A percentile compares a stretch with the other conserved stretches of the same genome.
Conservation (phyloP, 78 protist species). For the Dictyostelium firmibasis region DNA sequence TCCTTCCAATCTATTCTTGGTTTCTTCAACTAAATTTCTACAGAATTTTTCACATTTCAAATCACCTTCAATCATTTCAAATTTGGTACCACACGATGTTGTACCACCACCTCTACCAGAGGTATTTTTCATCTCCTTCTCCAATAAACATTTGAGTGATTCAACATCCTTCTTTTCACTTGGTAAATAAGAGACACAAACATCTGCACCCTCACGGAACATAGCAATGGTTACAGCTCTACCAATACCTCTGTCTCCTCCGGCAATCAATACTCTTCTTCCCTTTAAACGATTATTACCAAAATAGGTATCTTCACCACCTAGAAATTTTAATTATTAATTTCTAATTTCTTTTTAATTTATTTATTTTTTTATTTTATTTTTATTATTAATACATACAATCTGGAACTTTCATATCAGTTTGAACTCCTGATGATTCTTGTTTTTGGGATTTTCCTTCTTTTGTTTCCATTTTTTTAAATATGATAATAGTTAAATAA, state of each 20-base stretch:
- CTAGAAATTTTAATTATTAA: neutral
- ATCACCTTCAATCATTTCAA: slow-evolving; percentile 4
- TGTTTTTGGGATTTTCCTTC: neutral
- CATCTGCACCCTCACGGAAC: neutral
- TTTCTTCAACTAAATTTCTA: neutral
- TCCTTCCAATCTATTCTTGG: neutral
- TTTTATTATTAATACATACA: neutral
- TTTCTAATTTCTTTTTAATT: too few species aligned
- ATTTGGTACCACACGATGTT: neutral
- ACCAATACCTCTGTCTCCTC: neutral
- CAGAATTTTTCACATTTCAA: neutral
- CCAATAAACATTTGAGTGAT: neutral
- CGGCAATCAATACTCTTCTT: slow-evolving; percentile 1
- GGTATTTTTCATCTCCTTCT: neutral
- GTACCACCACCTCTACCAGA: neutral
- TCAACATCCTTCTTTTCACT: neutral
- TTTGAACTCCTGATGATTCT: neutral
- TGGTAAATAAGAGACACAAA: neutral
- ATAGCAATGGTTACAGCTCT: neutral
- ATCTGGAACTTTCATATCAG: neutral
- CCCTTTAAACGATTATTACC: slow-evolving; percentile 12
- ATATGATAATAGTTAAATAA: neutral
- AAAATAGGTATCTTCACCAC: neutral
- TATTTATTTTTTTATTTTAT: too few species aligned
- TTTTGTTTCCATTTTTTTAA: neutral